Base-by-base conservation (phyloP, 2,329 filamentous ascomycete genomes). In the Clonostachys byssicola region DNA sequence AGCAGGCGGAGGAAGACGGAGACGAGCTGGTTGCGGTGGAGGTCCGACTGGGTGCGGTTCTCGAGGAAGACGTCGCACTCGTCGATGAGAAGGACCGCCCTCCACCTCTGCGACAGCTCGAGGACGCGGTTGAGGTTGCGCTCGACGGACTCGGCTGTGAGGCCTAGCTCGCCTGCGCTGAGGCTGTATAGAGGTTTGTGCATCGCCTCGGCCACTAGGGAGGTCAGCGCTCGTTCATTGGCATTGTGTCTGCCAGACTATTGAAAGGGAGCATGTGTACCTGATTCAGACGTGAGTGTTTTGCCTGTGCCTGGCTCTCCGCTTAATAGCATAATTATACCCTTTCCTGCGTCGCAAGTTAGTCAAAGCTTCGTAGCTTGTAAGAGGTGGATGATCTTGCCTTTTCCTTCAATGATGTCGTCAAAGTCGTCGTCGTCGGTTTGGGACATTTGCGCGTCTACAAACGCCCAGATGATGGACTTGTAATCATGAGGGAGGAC, bases 31-130 rank as follows among this genome's bases (percentile, higher is more conserved):
- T 77, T 76, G 48, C 71, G 70, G 18, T 58, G 60, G 43, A 75
- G 65, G 53, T 76, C 71, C 34, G 56, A 60, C 16, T 64, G 56
- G 3, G 62, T 61, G 3, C 80, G 75, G 46, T 71, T 60, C 59
- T 81, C 77, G 10, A 84, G 72, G 60, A 80, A 83, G n/a, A 82
- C 76, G 47, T 83, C 80, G 4, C 77, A 77, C 59, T 84, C 79
- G 56, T 83, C 79, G 5, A 83, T 66, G 4, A 82, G 67, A 5
- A 81, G 67, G 5, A 81, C 66, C 38, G 71, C 77, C 16, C 67
- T 70, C 60, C 72, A 79, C 9, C 68, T 70, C 57, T 72, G 70
- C 36, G 65, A 75, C 4, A 78, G 65, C 40, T 70, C 56, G 9
- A 79, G 64, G 60, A 74, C 75, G 59, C 73, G 72, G 45, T 66